Percentiles rank a stretch among this genome's conserved stretches.
Evolutionary conservation across 108 stramenopile genomes (phyloP).

Genomic region (Mediolabrus comicus): DNA sequence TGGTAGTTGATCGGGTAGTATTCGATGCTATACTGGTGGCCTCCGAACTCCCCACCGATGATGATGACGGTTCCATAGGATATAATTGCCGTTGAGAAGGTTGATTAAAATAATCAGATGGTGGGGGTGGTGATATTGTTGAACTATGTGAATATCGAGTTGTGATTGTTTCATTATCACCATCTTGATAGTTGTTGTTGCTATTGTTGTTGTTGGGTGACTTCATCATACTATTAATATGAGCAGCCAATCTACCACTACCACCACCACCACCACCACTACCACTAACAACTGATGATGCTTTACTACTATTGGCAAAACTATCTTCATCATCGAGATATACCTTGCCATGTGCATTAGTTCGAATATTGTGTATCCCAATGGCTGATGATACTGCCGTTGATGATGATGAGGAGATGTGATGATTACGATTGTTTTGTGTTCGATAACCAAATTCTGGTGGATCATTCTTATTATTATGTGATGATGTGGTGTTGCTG

Average conservation of each 20-base stretch:
- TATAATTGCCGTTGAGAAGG: not conserved
- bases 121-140: not conserved
- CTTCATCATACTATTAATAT: not conserved
- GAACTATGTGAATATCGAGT: not conserved
- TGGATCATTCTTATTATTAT: not conserved
- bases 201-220: too few species aligned
- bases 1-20: not conserved
- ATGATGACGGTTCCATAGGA: not conserved
- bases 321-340: conserved; percentile 1
- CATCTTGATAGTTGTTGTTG: not conserved
- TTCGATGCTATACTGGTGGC: not conserved
- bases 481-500: not conserved
- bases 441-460: not conserved
- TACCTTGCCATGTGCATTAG: not conserved
- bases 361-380: not conserved
- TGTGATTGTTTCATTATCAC: not conserved
- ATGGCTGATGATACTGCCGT: not conserved
- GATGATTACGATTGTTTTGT: not conserved
- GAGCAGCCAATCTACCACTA: not conserved
- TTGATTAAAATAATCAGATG: not conserved
- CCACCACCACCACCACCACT: not conserved
- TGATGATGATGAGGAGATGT: too few species aligned
- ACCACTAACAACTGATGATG: too few species aligned
- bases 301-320: not conserved
- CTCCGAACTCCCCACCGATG: not conserved